Percentiles rank a stretch among this genome's conserved stretches.
Evolutionary conservation across 225 moss, liverwort and hornwort genomes (phyloP).

Genomic region (Sphagnum contortum): DNA sequence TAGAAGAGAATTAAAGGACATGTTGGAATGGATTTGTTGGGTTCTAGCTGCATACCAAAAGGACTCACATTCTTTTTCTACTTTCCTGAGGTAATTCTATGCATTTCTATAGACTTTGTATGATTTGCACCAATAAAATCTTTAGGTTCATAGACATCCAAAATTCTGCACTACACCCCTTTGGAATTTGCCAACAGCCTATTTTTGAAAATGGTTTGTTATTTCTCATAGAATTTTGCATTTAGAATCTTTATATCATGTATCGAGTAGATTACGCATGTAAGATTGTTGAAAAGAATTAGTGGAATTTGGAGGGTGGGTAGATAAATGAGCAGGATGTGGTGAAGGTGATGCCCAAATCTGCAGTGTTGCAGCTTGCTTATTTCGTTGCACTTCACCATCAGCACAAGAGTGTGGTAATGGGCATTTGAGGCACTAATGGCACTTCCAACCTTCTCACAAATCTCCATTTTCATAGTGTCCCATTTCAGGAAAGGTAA

Average conservation of each 20-base stretch:
- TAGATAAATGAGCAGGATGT: conserved; percentile 61
- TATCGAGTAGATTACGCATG: too few species aligned
- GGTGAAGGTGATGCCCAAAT: conserved; percentile 34
- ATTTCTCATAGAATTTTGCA: too few species aligned
- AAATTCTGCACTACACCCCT: too few species aligned
- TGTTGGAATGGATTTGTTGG: conserved; percentile 66
- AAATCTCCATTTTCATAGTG: conserved; percentile 75
- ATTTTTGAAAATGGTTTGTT: too few species aligned
- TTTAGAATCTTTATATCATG: too few species aligned
- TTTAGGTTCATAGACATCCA: too few species aligned
- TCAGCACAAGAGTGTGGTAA: conserved; percentile 50
- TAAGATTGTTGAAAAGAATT: too few species aligned
- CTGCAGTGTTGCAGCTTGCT: conserved; percentile 72
- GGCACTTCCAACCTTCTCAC: conserved; percentile 77
- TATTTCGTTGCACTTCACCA: conserved; percentile 56
- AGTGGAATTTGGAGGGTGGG: conserved; percentile 4
- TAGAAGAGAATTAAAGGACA: conserved; percentile 65
- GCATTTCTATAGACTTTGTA: too few species aligned
- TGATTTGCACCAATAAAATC: too few species aligned
- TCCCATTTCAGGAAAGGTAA: conserved; percentile 75
- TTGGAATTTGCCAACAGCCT: too few species aligned
- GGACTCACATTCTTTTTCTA: conserved; percentile 29
- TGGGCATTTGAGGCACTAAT: conserved; percentile 73
- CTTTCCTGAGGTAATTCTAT: conserved; percentile 45
- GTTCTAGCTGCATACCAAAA: conserved; percentile 56